A percentile compares a stretch with the other conserved stretches of the same genome.
phyloP scores from a whole-genome alignment of 345 rosid species.

The Hibiscus mutabilis region DNA sequence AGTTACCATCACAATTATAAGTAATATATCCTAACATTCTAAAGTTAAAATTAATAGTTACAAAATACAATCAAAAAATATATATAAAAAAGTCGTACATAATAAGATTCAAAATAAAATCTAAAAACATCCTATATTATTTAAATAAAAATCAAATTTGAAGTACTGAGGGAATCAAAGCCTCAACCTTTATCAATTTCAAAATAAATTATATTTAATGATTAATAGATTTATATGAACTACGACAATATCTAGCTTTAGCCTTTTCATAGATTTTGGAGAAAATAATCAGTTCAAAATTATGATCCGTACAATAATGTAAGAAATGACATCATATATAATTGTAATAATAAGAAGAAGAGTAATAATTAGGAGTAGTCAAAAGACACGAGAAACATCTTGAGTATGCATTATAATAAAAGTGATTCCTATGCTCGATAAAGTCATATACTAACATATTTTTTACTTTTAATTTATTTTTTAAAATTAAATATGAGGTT shows the following conservation, averaged over 20 bases:
- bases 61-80: too few species aligned
- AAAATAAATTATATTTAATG: background rate
- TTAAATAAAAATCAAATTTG: too few species aligned
- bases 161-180: too few species aligned
- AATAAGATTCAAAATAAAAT: too few species aligned
- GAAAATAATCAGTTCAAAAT: background rate
- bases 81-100: too few species aligned
- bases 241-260: constrained; percentile 10
- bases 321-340: constrained; percentile 2
- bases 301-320: constrained; percentile 13
- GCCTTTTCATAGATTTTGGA: constrained; percentile 14
- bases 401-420: constrained; percentile 19
- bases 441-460: constrained; percentile 9
- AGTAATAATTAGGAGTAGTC: constrained; percentile 13
- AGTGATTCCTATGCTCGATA: constrained; percentile 32
- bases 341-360: background rate
- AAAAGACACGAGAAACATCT: constrained; percentile 29
- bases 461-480: background rate
- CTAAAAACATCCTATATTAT: too few species aligned
- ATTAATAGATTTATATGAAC: background rate
- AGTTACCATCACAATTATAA: too few species aligned
- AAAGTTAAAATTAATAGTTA: too few species aligned
- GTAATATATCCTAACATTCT: too few species aligned
- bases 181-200: too few species aligned
- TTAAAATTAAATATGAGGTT: background rate